Base-by-base conservation (phyloP, 805 yeast genomes). In the Brettanomyces naardenensis region DNA sequence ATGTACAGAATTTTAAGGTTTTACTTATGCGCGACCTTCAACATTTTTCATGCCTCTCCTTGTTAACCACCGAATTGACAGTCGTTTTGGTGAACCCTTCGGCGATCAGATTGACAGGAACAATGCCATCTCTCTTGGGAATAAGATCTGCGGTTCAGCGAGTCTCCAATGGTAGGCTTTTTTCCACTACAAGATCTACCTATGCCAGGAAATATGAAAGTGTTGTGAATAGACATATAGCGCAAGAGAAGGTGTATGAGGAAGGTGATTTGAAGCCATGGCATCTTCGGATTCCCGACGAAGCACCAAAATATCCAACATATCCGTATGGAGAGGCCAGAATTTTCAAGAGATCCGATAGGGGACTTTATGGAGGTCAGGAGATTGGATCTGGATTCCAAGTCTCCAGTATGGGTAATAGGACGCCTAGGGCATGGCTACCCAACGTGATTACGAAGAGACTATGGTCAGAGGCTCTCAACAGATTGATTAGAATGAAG, bases 321-420 rank as follows among this genome's bases (percentile, higher is more conserved):
- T 83, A 83, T 55, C 80, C 84, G 37, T 90, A 80, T 60, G 90
- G 90, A 20, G 88, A 83, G 42, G 71, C 96, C 3, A 62, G 66
- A 37, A 70, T 76, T 44, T 90, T 78, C 66, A 88, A 88, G 56
- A 82, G 88, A 61, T 78, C 89, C 48, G 86, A 90, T 58, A 65
- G 80, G 36, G 98, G 97, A 4, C 69, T 92, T 30, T 90, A 74
- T 57, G 99, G 97, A 19, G 98, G 96, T 13, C 75, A 83, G 39
- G 81, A 80, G 53, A 73, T 85, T 36, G 78, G 75, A 46, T 71
- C 78, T 45, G 94, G 95, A 48, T 75, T 86, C 60, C 73, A 75
- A 40, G 71, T 89, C 41, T 76, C 95, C 13, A 95, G 87, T 55
- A 68, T 73, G 53, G 70, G 72, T 39, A 86, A 84, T 63, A 80